These are phyloP conservation scores for Suillus spraguei DNA, from an alignment of 768 basidiomycete species.

Conservation along the genomic window DNA sequence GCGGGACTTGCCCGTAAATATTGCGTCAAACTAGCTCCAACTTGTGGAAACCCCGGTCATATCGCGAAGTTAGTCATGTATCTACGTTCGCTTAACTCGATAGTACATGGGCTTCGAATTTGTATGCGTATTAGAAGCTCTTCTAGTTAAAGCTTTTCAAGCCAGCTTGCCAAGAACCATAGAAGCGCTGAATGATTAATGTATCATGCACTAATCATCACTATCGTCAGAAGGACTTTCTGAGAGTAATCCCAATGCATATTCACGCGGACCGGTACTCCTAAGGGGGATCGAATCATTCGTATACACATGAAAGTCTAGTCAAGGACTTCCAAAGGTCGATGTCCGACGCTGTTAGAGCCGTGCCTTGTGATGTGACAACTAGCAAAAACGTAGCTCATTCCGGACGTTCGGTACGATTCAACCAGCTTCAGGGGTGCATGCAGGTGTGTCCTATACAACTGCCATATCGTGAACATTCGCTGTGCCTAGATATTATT, in stretches of 20 bases:
- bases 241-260: not conserved
- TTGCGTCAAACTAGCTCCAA: not conserved
- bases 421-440: not conserved
- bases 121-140: not conserved
- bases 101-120: not conserved
- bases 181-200: not conserved
- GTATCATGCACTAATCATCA: not conserved
- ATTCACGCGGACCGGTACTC: not conserved
- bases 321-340: not conserved
- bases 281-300: conserved; percentile 3
- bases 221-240: not conserved
- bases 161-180: not conserved
- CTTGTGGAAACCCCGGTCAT: not conserved
- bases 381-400: not conserved
- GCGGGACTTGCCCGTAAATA: conserved; percentile 1
- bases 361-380: conserved; percentile 5
- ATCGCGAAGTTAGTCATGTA: not conserved
- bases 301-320: not conserved
- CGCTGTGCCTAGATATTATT: conserved; percentile 1
- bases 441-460: not conserved
- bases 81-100: not conserved
- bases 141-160: not conserved
- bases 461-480: conserved; percentile 3
- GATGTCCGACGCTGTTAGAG: not conserved
- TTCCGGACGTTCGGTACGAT: conserved; percentile 7